These are phyloP conservation scores for Gnomoniopsis sp. DNA, from an alignment of 2,329 filamentous ascomycete species.

Conservation along the genomic window DNA sequence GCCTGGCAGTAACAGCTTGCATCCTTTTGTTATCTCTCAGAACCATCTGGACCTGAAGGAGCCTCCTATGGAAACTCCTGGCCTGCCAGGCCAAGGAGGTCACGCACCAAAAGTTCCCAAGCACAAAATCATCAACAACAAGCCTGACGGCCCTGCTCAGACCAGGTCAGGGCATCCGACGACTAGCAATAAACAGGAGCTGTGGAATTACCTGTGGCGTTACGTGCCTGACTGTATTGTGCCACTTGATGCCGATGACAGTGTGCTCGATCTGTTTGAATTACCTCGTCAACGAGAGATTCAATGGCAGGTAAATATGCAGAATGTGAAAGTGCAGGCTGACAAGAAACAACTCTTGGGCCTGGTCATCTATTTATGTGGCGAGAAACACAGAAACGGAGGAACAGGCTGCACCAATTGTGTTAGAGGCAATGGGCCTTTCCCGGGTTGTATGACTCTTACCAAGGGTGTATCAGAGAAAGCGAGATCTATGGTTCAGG, in stretches of 20 bases:
- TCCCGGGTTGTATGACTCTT: slow-evolving; percentile 8
- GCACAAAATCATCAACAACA: not conserved
- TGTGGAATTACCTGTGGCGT: slow-evolving; percentile 15
- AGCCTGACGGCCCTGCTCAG: not conserved
- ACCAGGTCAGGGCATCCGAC: not conserved
- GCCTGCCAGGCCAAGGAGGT: not conserved
- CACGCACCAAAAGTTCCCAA: not conserved
- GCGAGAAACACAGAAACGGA: not conserved
- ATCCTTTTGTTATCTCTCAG: slow-evolving; percentile 4
- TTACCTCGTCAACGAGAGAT: slow-evolving; percentile 2
- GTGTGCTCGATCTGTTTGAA: not conserved
- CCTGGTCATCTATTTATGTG: slow-evolving; percentile 13
- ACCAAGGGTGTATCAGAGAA: not conserved
- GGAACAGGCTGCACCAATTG: slow-evolving; percentile 2
- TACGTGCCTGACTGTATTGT: slow-evolving; percentile 4
- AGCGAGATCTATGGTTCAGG: not conserved
- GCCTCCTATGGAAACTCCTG: slow-evolving; percentile 4
- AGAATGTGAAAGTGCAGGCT: not conserved
- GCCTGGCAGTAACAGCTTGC: not conserved
- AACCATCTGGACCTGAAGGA: slow-evolving; percentile 5
- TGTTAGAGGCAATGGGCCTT: slow-evolving; percentile 5
- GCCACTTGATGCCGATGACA: not conserved
- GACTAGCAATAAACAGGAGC: not conserved
- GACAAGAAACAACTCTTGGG: slow-evolving; percentile 7
- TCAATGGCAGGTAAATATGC: not conserved